Percentiles rank a stretch among this genome's conserved stretches.
These are phyloP conservation scores for Dinochytrium kinnereticum DNA, from an alignment of 371 early-diverging fungal genomes.

Conservation along the genomic window DNA sequence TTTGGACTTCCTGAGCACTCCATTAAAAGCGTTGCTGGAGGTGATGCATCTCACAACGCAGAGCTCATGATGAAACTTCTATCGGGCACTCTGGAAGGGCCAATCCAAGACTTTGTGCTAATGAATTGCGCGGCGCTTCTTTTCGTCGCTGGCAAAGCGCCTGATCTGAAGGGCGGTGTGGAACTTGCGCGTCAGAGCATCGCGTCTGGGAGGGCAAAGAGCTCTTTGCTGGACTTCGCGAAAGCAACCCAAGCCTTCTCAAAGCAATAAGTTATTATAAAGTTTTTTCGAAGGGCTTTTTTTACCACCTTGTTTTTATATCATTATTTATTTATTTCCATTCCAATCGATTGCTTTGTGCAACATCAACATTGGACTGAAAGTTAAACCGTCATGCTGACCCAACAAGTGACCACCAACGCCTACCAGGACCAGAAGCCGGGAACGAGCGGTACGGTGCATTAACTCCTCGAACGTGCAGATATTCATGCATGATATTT, in stretches of 20 bases:
- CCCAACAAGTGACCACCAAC: constrained; percentile 30
- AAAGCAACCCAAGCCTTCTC: neutral
- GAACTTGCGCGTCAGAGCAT: constrained; percentile 76
- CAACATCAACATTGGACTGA: too few relatives aligned
- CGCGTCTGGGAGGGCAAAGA: constrained; percentile 68
- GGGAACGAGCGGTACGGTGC: constrained; percentile 90
- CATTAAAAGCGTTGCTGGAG: constrained; percentile 77
- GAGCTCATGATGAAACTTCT: constrained; percentile 65
- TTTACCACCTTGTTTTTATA: too few relatives aligned
- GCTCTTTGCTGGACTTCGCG: constrained; percentile 46
- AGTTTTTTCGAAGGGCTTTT: too few relatives aligned
- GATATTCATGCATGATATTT: neutral
- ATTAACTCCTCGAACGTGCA: too few relatives aligned
- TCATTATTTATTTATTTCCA: too few relatives aligned
- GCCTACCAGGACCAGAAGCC: constrained; percentile 94
- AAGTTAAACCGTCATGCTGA: too few relatives aligned
- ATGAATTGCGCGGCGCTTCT: constrained; percentile 88
- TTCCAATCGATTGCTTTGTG: too few relatives aligned
- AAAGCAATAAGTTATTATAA: too few relatives aligned
- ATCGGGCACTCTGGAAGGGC: constrained; percentile 62
- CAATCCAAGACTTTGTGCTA: constrained; percentile 90
- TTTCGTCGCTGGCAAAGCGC: constrained; percentile 78
- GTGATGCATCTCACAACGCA: constrained; percentile 77
- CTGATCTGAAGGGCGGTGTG: constrained; percentile 78
- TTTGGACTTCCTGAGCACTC: constrained; percentile 84